A percentile compares a stretch with the other conserved stretches of the same genome.
phyloP scores from a whole-genome alignment of 805 yeast species.

The Zygoascus bituminiphila region DNA sequence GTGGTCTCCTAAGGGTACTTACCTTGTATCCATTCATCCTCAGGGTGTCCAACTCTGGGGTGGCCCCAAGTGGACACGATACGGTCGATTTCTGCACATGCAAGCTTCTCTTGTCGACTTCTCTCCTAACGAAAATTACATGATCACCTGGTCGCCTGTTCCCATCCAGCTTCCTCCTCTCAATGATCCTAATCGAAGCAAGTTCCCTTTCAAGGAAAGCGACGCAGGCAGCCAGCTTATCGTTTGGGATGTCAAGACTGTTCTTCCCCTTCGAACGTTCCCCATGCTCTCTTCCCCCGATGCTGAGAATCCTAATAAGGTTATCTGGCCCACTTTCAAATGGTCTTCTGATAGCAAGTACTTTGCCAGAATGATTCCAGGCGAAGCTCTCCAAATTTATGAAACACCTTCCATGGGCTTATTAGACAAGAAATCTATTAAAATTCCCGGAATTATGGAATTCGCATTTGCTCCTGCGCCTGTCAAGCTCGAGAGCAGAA shows the following conservation, averaged over 20 bases:
- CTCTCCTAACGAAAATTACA: conserved; percentile 83
- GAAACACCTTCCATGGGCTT: conserved; percentile 72
- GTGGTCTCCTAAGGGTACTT: conserved; percentile 92
- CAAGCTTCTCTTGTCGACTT: conserved; percentile 85
- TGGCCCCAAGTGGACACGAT: conserved; percentile 66
- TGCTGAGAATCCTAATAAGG: conserved; percentile 41
- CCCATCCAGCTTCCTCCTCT: conserved; percentile 69
- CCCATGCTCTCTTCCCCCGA: conserved; percentile 40
- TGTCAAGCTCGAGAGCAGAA: conserved; percentile 53
- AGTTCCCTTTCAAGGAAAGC: conserved; percentile 76
- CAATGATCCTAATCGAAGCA: conserved; percentile 47
- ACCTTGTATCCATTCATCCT: conserved; percentile 76
- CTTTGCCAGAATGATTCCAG: conserved; percentile 93
- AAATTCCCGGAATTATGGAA: conserved; percentile 76
- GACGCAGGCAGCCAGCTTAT: conserved; percentile 91
- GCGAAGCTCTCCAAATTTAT: conserved; percentile 76
- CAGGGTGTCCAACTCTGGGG: conserved; percentile 98
- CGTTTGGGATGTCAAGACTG: conserved; percentile 83
- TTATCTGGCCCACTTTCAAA: conserved; percentile 92
- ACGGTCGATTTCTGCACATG: conserved; percentile 76
- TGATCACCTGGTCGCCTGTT: conserved; percentile 83
- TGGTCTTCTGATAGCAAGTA: conserved; percentile 91
- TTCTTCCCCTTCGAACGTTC: conserved; percentile 80
- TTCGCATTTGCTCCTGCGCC: conserved; percentile 94
- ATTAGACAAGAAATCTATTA: conserved; percentile 76